A percentile compares a stretch with the other conserved stretches of the same genome.
Evolutionary conservation across 768 basidiomycete species (phyloP).

Genomic region (Rhodotorula diobovata): DNA sequence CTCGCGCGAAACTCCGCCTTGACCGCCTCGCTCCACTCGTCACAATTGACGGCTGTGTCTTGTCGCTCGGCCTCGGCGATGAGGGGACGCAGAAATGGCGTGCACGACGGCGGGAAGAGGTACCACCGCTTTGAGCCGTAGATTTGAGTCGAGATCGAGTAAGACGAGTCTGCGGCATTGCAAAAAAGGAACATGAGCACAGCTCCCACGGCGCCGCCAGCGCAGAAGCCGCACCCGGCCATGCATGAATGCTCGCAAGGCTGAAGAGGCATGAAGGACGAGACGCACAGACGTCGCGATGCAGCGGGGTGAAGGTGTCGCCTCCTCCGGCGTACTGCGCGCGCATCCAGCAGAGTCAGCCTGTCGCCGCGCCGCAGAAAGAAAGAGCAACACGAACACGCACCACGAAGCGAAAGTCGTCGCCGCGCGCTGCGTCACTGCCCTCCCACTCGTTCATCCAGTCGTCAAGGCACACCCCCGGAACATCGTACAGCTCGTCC

Average conservation of each 20-base stretch:
- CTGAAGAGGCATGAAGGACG: not conserved
- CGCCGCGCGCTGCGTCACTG: not conserved
- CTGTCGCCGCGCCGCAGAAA: no score
- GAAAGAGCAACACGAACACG: not conserved
- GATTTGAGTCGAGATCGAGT: constrained; percentile 41
- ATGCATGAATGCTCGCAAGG: no score
- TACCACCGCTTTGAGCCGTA: constrained; percentile 39
- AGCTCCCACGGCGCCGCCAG: not conserved
- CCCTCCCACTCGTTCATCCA: constrained; percentile 40
- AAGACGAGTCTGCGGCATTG: constrained; percentile 35
- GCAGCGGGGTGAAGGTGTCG: constrained; percentile 34
- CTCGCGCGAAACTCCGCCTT: not conserved
- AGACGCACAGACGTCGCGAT: constrained; percentile 40
- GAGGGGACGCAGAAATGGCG: constrained; percentile 1
- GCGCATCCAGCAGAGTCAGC: not conserved
- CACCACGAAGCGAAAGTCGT: constrained; percentile 40
- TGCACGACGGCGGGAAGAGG: constrained; percentile 34
- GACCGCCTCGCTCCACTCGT: constrained; percentile 4
- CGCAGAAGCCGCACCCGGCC: no score
- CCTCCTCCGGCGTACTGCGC: constrained; percentile 37
- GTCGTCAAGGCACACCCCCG: constrained; percentile 35
- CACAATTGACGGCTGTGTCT: constrained; percentile 13
- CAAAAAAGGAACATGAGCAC: not conserved
- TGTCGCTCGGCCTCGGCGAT: not conserved
- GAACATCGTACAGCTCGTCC: constrained; percentile 25